Evolutionary conservation across 2,329 filamentous ascomycete genomes (phyloP), one percentile per base, ranked within the genome.

Genomic region (Torrubiellomyces zombiae): DNA sequence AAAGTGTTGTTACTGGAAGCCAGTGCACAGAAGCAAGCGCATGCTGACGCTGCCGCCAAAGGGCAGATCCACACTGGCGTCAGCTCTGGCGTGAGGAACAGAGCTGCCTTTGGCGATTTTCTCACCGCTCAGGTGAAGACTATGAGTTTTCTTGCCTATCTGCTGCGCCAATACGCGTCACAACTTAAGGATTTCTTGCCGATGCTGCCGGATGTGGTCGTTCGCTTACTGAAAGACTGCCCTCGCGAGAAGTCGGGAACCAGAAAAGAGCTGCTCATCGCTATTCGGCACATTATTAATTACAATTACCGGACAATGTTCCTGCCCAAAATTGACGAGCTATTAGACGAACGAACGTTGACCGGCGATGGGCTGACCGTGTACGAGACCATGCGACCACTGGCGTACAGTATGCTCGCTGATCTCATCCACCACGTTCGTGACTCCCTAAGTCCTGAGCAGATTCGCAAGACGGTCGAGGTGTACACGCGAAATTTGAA

Each of bases 81-180:
- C 26, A 92, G 82, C 52, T 79, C 79, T 23, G 79, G 82, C 29
- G 94, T 99, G 43, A 86, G 82, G 52, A 93, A 95, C 40, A 67
- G 85, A 29, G 78, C 78, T 9, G 86, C 85, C 1, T 99, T 95
- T 55, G 89, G 86, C 18, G 91, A 98, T 40, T 92, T 95, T 37
- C 91, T 98, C 35, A 95, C 83, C 0, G 83, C 86, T 2, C 91
- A 99, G 48, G 89, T 98, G 10, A 95, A 99, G 59, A 95, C 86
- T 0, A 95, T 98, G 86, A 95, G 85, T 42, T 98, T 98, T 42
- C 50, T 98, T 37, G 91, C 91, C 1, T 98, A 95, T 44, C 57
- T 98, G 1, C 64, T 98, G 9, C 63, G 89, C 21, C 77, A 91
- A 23, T 92, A 94, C 48, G 74, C 83, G 3, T 75, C 78, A 29